phyloP scores from a whole-genome alignment of 495 filamentous ascomycete species.

The Tuber umbilicatum region DNA sequence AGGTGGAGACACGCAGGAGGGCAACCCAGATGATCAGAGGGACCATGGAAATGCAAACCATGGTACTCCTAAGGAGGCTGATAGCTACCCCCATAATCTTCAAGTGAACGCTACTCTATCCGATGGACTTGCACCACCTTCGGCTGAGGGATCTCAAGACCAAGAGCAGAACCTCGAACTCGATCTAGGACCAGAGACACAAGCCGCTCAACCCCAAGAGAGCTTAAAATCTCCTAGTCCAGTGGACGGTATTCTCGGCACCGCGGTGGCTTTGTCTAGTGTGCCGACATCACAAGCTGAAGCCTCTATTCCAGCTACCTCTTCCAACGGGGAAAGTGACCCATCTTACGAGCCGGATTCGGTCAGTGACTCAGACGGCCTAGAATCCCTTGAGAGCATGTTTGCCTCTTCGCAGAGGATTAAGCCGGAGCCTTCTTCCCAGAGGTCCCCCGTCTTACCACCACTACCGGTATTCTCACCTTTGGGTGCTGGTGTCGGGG shows the following conservation, averaged over 20 bases:
- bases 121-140: background rate
- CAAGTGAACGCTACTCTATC: background rate
- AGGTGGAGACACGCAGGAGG: background rate
- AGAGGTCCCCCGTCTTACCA: conserved; percentile 13
- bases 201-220: conserved; percentile 2
- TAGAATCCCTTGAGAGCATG: conserved; percentile 27
- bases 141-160: background rate
- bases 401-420: conserved; percentile 32
- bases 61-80: background rate
- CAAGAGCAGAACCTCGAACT: conserved; percentile 1
- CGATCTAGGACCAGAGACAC: background rate
- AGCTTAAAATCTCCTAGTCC: background rate
- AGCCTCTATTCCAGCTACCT: background rate
- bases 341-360: conserved; percentile 10
- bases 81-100: background rate
- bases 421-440: conserved; percentile 21
- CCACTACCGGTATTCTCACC: conserved; percentile 23
- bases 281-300: background rate
- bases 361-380: conserved; percentile 29
- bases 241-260: background rate
- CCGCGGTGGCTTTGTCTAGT: background rate
- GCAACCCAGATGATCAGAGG: background rate
- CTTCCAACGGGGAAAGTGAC: background rate
- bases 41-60: background rate
- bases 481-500: conserved; percentile 4